Conservation (phyloP, 1,139 yeast genomes). For the Sugiyamaella xylanicola region DNA sequence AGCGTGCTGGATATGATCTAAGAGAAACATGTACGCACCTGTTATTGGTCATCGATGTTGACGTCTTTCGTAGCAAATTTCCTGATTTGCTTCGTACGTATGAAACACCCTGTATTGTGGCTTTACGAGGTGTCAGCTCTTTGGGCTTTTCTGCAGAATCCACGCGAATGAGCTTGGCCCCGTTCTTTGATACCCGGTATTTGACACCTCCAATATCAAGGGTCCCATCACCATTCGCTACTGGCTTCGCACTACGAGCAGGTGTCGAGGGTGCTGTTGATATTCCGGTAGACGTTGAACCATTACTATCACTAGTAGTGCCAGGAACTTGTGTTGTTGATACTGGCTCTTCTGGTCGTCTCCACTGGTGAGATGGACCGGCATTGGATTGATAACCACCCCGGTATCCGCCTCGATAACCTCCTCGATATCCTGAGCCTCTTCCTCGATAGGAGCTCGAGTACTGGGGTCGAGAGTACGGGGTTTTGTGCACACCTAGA, state of each 20-base stretch:
- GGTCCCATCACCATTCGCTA: slow-evolving; percentile 18
- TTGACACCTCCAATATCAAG: slow-evolving; percentile 35
- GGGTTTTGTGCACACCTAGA: neutral
- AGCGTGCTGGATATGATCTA: neutral
- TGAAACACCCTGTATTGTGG: slow-evolving; percentile 34
- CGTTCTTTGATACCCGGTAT: slow-evolving; percentile 30
- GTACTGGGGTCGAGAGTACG: neutral
- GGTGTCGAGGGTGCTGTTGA: neutral
- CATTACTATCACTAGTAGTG: neutral
- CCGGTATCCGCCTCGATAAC: slow-evolving; percentile 2
- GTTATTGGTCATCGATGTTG: slow-evolving; percentile 1
- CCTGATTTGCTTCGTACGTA: slow-evolving; percentile 38
- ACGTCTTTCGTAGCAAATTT: slow-evolving; percentile 29
- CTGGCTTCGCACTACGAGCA: slow-evolving; percentile 8
- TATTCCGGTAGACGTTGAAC: neutral
- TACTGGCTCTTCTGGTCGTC: slow-evolving; percentile 13
- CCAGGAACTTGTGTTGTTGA: slow-evolving; percentile 5
- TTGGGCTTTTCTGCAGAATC: slow-evolving; percentile 2
- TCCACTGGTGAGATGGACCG: slow-evolving; percentile 18
- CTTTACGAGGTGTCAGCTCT: slow-evolving; percentile 32
- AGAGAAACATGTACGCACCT: neutral
- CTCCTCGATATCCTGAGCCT: slow-evolving; percentile 8
- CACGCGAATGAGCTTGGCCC: slow-evolving; percentile 33
- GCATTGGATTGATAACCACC: slow-evolving; percentile 13
- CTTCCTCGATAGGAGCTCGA: neutral